Base-by-base conservation (phyloP, 1,284 basidiomycete genomes). In the Neotropicomus parvogracilis region DNA sequence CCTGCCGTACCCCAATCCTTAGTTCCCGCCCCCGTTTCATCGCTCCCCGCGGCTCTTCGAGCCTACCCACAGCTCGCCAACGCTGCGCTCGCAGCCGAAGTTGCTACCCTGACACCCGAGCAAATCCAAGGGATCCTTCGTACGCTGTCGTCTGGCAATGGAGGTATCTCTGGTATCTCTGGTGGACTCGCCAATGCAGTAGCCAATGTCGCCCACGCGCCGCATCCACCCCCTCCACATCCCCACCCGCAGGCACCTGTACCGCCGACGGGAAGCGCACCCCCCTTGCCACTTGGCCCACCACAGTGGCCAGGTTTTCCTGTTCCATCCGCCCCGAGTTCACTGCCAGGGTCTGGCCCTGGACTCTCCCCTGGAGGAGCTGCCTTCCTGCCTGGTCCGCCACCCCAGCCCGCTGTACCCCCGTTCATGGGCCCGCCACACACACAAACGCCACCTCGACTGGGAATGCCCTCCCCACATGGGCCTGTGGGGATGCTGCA, bases 61-160 rank as follows among this genome's bases (percentile, higher is more conserved):
- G 67, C 65, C 17, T 66, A 56, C 35, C 65, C 65, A 3, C 65
- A 68, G 26, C 54, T 69, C 13, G 65, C 65, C 34, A 67, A 60
- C 36, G 54, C 65, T 24, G 54, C 66, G 3, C 63, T 70, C 8
- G 66, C 66, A 28, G 66, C 68, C 12, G 63, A 65, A 57, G 73
- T 83, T 7, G 77, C 80, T 1, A 70, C 79, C 8, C 69, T 83
- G 21, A 81, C 80, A 2, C 80, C 78, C 0, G 81, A 81, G 46
- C 81, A 83, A 60, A 75, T 84, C 20, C 77, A 80, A 48, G 65
- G 71, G 20, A 73, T 83, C 60, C 62, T 84, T 21, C 74, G 74
- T 33, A 69, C 78, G 0, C 64, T 83, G 17, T 62, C 62, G 6
- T 64, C 67, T 8, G 58, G 59, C 7, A 67, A 65, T 14, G 56